These are phyloP conservation scores for Benincasa hispida DNA, from an alignment of 306 rosid species.

Conservation along the genomic window DNA sequence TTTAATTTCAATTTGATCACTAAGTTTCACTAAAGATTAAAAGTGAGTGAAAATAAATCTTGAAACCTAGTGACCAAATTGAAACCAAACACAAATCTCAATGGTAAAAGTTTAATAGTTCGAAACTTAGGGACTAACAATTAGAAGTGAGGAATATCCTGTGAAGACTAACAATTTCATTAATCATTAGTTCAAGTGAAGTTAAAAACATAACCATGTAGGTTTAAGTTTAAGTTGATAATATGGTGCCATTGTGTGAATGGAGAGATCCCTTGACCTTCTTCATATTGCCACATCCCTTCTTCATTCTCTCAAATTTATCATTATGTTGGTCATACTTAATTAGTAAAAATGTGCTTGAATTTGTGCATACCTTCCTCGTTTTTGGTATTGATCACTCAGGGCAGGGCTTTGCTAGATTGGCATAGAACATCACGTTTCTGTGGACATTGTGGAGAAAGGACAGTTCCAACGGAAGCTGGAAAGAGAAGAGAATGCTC, in stretches of 20 bases:
- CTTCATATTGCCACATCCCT: background rate
- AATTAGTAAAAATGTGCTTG: background rate
- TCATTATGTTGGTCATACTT: background rate
- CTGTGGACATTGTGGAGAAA: slow-evolving; percentile 84
- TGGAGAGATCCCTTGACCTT: background rate
- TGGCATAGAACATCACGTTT: slow-evolving; percentile 62
- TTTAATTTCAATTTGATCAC: too few species aligned
- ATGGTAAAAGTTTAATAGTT: too few species aligned
- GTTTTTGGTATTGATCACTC: slow-evolving; percentile 16
- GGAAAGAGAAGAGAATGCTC: slow-evolving; percentile 82
- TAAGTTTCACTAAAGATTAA: too few species aligned
- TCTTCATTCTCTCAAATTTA: background rate
- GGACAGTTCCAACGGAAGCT: slow-evolving; percentile 58
- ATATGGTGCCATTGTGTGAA: background rate
- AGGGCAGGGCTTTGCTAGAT: slow-evolving; percentile 87
- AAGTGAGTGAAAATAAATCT: too few species aligned
- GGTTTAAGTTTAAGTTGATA: background rate
- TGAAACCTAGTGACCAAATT: too few species aligned
- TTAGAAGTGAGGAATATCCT: background rate
- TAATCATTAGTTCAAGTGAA: too few species aligned
- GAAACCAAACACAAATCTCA: too few species aligned
- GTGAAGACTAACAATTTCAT: background rate
- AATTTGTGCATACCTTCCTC: background rate
- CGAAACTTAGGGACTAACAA: background rate
- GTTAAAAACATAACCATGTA: background rate